These are phyloP conservation scores for Xylariaceae sp. DNA, from an alignment of 2,329 filamentous ascomycete genomes.

Conservation along the genomic window DNA sequence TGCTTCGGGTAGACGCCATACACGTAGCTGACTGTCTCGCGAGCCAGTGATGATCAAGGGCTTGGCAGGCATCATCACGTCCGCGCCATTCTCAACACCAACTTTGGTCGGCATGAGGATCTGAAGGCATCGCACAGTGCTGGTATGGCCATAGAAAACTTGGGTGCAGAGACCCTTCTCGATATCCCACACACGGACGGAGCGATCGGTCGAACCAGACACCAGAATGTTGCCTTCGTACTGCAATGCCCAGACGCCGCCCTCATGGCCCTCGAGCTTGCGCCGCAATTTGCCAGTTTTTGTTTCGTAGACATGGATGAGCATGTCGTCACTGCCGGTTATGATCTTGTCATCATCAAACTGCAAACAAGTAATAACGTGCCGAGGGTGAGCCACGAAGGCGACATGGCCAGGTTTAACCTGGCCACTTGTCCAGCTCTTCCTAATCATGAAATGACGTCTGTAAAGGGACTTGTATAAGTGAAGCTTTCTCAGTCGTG, in stretches of 20 bases:
- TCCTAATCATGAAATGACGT: slow-evolving; percentile 83
- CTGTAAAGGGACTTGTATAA: slow-evolving; percentile 96
- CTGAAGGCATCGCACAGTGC: slow-evolving; percentile 91
- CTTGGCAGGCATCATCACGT: slow-evolving; percentile 87
- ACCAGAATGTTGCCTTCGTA: slow-evolving; percentile 94
- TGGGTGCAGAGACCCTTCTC: slow-evolving; percentile 89
- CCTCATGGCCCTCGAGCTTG: slow-evolving; percentile 88
- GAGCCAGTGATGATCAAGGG: slow-evolving; percentile 97
- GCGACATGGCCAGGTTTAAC: slow-evolving; percentile 87
- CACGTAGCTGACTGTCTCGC: slow-evolving; percentile 85
- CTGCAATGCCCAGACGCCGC: slow-evolving; percentile 94
- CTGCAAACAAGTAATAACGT: slow-evolving; percentile 96
- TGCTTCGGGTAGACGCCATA: slow-evolving; percentile 87
- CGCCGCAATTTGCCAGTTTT: slow-evolving; percentile 83
- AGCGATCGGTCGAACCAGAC: slow-evolving; percentile 92
- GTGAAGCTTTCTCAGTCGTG: slow-evolving; percentile 77
- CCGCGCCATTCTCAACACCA: slow-evolving; percentile 65
- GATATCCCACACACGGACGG: slow-evolving; percentile 99
- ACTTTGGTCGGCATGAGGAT: slow-evolving; percentile 85
- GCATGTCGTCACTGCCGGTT: slow-evolving; percentile 93
- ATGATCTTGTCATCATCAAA: slow-evolving; percentile 98
- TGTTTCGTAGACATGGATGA: slow-evolving; percentile 97
- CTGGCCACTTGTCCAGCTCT: slow-evolving; percentile 85
- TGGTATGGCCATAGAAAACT: slow-evolving; percentile 95
- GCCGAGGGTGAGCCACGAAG: slow-evolving; percentile 91